Evolutionary conservation across 441 rosid species (phyloP).

Genomic region (Syzygium malaccense): DNA sequence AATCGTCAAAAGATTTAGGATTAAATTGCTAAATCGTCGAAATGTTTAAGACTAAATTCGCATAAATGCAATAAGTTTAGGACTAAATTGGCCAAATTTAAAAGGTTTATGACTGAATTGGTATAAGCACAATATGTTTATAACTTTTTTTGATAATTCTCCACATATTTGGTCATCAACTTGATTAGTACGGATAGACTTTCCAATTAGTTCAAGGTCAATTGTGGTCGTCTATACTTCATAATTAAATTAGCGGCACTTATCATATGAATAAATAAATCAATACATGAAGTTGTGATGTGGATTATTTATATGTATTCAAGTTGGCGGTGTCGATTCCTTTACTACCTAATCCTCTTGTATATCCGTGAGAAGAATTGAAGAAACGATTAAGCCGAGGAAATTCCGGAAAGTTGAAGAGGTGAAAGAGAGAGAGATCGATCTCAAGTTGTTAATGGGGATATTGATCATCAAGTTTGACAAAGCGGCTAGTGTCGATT

Average conservation of each 20-base stretch:
- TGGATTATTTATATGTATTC: not conserved
- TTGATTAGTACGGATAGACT: not conserved
- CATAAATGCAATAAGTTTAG: not conserved
- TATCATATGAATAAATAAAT: not conserved
- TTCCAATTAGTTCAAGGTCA: not conserved
- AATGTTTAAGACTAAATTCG: not conserved
- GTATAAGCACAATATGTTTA: too few species aligned
- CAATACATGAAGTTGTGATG: not conserved
- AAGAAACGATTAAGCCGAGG: not conserved
- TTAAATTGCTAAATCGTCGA: rapidly evolving
- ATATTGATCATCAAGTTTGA: not conserved
- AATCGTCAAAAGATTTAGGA: not conserved
- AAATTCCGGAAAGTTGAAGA: not conserved
- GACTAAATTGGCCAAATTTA: not conserved
- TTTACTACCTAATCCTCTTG: not conserved
- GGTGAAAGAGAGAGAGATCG: not conserved
- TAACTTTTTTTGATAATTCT: too few species aligned
- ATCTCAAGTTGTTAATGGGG: not conserved
- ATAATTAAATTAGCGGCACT: not conserved
- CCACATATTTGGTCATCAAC: too few species aligned
- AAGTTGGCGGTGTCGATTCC: not conserved
- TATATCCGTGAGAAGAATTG: not conserved
- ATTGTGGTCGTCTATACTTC: not conserved
- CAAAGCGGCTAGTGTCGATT: not conserved
- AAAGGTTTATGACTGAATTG: too few species aligned